Percentiles rank a stretch among this genome's conserved stretches.
Conservation (phyloP, 208 protist species). For the Trypanosoma cruzi region DNA sequence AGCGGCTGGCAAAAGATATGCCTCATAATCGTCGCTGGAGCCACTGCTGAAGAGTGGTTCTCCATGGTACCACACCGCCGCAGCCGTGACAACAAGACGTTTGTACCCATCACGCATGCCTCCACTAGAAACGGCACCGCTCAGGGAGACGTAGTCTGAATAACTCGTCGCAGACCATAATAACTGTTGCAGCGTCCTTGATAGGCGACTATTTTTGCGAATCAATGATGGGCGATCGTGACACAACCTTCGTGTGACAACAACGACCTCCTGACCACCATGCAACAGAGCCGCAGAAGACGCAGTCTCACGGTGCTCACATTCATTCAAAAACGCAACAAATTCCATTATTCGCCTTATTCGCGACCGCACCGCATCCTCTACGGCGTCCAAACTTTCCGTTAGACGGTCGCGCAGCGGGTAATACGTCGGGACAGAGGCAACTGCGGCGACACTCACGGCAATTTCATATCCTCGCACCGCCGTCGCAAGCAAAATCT, state of each 20-base stretch:
- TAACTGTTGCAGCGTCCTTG: conserved; percentile 33
- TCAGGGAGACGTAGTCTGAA: conserved; percentile 37
- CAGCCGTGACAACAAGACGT: conserved; percentile 22
- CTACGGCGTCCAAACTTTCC: conserved; percentile 32
- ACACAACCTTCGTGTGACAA: conserved; percentile 35
- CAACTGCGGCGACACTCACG: conserved; percentile 17
- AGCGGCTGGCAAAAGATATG: conserved; percentile 47
- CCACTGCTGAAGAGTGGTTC: conserved; percentile 22
- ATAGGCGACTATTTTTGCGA: conserved; percentile 32
- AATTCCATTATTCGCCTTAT: conserved; percentile 31
- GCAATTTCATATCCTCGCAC: conserved; percentile 42
- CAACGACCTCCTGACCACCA: conserved; percentile 1
- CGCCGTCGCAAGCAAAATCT: conserved; percentile 45
- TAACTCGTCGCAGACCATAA: conserved; percentile 40
- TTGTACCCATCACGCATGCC: conserved; percentile 31
- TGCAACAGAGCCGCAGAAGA: not conserved
- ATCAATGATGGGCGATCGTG: conserved; percentile 30
- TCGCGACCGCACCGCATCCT: conserved; percentile 29
- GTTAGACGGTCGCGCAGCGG: conserved; percentile 49
- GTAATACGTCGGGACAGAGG: conserved; percentile 34
- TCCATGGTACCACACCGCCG: conserved; percentile 38
- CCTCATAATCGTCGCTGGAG: conserved; percentile 14
- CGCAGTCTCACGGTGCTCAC: conserved; percentile 7
- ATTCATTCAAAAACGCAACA: conserved; percentile 14
- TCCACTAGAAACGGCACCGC: conserved; percentile 33